phyloP scores from a whole-genome alignment of 208 protist species.

The Crithidia thermophila region DNA sequence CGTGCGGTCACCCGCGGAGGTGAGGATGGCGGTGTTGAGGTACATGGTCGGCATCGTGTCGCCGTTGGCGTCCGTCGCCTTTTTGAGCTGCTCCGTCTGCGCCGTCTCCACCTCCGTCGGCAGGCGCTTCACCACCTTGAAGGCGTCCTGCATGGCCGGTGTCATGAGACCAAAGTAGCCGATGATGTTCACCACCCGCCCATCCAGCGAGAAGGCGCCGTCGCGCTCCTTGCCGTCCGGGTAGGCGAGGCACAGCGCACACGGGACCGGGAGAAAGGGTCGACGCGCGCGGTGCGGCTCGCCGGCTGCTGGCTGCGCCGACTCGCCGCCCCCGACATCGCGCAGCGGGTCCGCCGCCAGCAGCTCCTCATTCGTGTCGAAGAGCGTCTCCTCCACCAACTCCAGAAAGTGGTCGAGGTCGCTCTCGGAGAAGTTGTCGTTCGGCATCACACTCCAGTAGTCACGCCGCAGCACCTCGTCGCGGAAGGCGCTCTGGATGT shows the following conservation, averaged over 20 bases:
- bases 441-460: conserved; percentile 67
- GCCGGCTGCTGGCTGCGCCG: background rate
- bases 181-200: conserved; percentile 82
- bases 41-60: conserved; percentile 20
- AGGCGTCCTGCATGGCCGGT: conserved; percentile 51
- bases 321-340: background rate
- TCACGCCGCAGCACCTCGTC: conserved; percentile 17
- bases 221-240: conserved; percentile 68
- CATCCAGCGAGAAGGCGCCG: conserved; percentile 63
- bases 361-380: conserved; percentile 67
- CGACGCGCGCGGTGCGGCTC: background rate
- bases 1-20: conserved; percentile 80
- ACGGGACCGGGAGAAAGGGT: conserved; percentile 68
- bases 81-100: background rate
- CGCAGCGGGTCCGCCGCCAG: conserved; percentile 36
- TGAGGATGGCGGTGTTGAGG: conserved; percentile 73
- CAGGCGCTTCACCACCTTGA: conserved; percentile 62
- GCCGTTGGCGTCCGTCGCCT: background rate
- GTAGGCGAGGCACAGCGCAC: conserved; percentile 83
- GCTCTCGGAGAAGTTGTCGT: conserved; percentile 62
- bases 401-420: conserved; percentile 80
- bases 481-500: background rate
- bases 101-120: conserved; percentile 7
- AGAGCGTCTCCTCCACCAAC: conserved; percentile 57
- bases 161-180: conserved; percentile 84